phyloP scores from a whole-genome alignment of 106 monocot genomes.

The Vanilla planifolia region DNA sequence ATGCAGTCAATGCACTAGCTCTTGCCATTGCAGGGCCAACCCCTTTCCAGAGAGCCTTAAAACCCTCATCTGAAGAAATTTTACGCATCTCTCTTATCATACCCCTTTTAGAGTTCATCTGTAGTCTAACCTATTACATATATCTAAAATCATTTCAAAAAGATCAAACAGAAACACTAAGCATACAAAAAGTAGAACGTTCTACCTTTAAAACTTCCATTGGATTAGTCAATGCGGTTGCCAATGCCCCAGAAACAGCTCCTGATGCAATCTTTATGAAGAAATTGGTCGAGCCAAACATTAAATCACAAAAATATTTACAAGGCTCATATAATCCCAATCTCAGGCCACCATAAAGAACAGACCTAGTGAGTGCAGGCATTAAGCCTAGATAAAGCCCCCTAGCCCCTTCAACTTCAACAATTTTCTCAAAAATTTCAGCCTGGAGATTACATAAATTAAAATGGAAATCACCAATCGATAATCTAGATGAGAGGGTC shows the following conservation, averaged over 20 bases:
- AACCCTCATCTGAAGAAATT: conserved; percentile 54
- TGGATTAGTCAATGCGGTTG: conserved; percentile 88
- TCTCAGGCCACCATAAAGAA: conserved; percentile 85
- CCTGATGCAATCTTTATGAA: conserved; percentile 82
- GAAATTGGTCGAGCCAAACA: conserved; percentile 79
- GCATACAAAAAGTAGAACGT: not conserved
- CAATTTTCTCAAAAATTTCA: conserved; percentile 37
- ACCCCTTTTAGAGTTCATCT: conserved; percentile 61
- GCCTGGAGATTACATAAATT: conserved; percentile 35
- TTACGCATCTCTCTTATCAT: conserved; percentile 37
- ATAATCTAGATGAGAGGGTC: not conserved
- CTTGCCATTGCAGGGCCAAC: conserved; percentile 91
- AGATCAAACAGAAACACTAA: not conserved
- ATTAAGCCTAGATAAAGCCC: conserved; percentile 71
- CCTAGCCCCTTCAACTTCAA: conserved; percentile 61
- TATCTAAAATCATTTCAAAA: conserved; percentile 1
- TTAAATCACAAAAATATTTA: conserved; percentile 54
- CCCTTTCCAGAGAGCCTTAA: conserved; percentile 88
- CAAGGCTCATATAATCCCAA: conserved; percentile 89
- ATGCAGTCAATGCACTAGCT: conserved; percentile 82
- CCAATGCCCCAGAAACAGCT: conserved; percentile 77
- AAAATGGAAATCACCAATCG: conserved; percentile 4
- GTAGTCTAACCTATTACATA: conserved; percentile 64
- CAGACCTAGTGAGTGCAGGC: conserved; percentile 80
- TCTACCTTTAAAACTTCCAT: conserved; percentile 80